Evolutionary conservation across 305 asterid genomes (phyloP), one percentile per base, ranked within the genome.

Genomic region (Coffea humblotiana): DNA sequence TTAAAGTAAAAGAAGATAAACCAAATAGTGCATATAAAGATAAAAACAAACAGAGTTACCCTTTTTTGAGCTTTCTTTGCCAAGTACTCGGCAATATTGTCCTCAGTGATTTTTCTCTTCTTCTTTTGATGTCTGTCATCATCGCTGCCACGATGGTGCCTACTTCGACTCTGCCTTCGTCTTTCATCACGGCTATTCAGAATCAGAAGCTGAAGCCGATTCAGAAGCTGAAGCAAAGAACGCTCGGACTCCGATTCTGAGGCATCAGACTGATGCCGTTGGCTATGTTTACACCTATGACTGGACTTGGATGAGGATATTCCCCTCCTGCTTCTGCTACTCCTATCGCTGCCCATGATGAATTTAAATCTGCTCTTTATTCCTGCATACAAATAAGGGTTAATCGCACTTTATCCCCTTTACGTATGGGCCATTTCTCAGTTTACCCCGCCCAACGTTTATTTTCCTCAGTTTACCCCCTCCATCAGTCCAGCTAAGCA

Each of bases 31-130:
- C 21, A 61, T 32, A 69, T 18, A 49, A 54, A 67, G 32, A 75
- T 3, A 14, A 78, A 74, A 21, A 29, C 2, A 35, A 15, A 68
- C 16, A 54, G 72, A 32, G 68, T 45, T 61, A 90, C 98, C 94
- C 87, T 89, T 75, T 89, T 94, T 47, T 91, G 97, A 52, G 97
- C 98, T 81, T 90, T 94, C 84, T 87, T 94, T 21, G 94, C 90
- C 72, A 90, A 32, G 80, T 94, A 94, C 48, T 91, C 96, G 2
- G 86, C 78, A 51, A 92, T 89, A 6, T 91, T 90, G 52, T 91
- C 92, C 68, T 90, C 92, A 3, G 94, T 81, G 18, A 92, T 65
- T 83, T 90, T 90, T 84, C 86, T 84, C 84, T 80, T 82, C 83
- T 77, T 86, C 37, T 84, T 74, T n/a, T 69, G 77, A 63, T 18